Evolutionary conservation across 805 yeast genomes (phyloP), one percentile per base, ranked within the genome.

Genomic region (Trichomonascus vanleenenianus): DNA sequence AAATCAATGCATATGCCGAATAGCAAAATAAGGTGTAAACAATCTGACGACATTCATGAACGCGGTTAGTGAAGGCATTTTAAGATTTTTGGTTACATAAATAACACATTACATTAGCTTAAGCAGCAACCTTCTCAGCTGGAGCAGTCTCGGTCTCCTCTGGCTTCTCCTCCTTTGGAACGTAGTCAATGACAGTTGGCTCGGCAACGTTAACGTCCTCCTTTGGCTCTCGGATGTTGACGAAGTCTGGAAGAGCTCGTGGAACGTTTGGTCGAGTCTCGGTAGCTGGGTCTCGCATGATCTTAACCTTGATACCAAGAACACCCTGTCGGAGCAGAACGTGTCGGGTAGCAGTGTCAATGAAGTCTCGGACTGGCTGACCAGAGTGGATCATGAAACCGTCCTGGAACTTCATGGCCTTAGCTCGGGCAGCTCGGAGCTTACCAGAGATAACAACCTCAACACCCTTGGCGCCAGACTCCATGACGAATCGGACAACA

Each of bases 371-470:
- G 73, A 91, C 93, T 77, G 98, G 98, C 81, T 93, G 98, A 86
- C 98, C 98, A 68, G 97, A 88, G 93, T 93, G 98, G 82, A 93
- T 93, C 93, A 93, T 86, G 96, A 93, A 93, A 81, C 98, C 98
- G 73, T 91, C 97, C 71, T 93, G 84, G 83, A 91, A 93, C 79
- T 93, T 93, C 95, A 93, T 95, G 68, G 97, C 83, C 85, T 93
- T 93, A 67, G 98, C 98, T 82, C 98, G 88, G 67, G 97, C 98
- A 76, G 96, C 98, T 80, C 97, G 87, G 73, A 94, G 84, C 79
- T 93, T 93, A 83, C 98, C 98, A 63, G 97, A 88, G 70, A 93
- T 85, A 65, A 93, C 97, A 73, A 93, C 98, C 81, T 93, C 98
- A 70, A 94, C 96, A 89, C 98, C 98, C 86, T 93, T 93, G 71